phyloP scores from a whole-genome alignment of 2,329 filamentous ascomycete species.

The Penicillium sp. region DNA sequence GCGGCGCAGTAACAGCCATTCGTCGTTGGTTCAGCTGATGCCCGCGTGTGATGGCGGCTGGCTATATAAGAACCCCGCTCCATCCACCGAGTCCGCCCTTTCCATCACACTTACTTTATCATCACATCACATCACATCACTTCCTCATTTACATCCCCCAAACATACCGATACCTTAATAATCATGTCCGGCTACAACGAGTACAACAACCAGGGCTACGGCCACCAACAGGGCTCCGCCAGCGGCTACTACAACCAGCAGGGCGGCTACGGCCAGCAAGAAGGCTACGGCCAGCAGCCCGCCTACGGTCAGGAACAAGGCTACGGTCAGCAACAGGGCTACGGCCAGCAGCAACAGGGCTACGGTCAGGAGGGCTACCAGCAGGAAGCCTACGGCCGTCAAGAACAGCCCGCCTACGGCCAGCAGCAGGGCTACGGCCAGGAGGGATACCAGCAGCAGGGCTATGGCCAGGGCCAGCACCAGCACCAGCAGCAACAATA shows the following conservation, averaged over 20 bases:
- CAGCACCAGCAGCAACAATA: constrained; percentile 23
- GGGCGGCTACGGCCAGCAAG: constrained; percentile 22
- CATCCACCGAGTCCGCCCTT: background rate
- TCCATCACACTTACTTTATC: background rate
- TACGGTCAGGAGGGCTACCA: constrained; percentile 18
- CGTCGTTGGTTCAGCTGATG: background rate
- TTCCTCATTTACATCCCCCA: background rate
- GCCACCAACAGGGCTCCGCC: constrained; percentile 25
- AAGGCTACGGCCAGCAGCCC: constrained; percentile 18
- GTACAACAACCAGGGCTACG: constrained; percentile 25
- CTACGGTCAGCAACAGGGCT: constrained; percentile 20
- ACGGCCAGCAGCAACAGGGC: constrained; percentile 23
- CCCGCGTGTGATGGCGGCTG: background rate
- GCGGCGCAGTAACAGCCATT: too few species aligned
- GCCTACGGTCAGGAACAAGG: constrained; percentile 21
- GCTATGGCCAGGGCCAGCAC: constrained; percentile 8
- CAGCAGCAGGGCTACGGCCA: constrained; percentile 22
- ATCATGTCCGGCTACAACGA: constrained; percentile 19
- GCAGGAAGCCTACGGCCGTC: constrained; percentile 13
- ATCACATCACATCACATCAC: background rate
- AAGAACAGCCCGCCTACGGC: constrained; percentile 18
- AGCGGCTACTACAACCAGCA: constrained; percentile 20
- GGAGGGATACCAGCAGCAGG: constrained; percentile 16
- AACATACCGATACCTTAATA: background rate
- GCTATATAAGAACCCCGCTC: background rate